phyloP scores from a whole-genome alignment of 495 filamentous ascomycete species.

The Neurospora tetraspora region DNA sequence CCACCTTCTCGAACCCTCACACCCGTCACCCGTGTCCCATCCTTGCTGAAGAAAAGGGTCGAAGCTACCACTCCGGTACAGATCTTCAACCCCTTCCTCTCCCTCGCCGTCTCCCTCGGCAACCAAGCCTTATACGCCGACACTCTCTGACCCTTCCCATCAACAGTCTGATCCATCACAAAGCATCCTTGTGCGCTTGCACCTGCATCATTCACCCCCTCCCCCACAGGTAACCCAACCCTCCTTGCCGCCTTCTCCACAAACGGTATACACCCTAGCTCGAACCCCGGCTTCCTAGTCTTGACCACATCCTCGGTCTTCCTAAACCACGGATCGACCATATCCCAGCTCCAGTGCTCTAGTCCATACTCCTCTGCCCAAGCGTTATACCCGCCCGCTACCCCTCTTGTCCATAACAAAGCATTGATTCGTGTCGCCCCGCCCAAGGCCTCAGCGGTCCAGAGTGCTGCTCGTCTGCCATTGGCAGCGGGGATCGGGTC shows the following conservation, averaged over 20 bases:
- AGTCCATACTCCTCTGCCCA: slow-evolving; percentile 17
- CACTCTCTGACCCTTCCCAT: slow-evolving; percentile 7
- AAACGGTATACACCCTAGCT: slow-evolving; percentile 4
- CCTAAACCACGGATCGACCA: slow-evolving; percentile 20
- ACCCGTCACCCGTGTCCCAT: slow-evolving; percentile 2
- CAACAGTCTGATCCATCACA: slow-evolving; percentile 14
- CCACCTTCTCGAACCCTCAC: slow-evolving; percentile 5
- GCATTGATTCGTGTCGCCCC: slow-evolving; percentile 20
- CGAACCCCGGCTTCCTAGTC: background rate
- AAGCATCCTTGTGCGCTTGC: slow-evolving; percentile 14
- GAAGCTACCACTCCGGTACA: slow-evolving; percentile 17
- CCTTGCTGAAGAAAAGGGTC: slow-evolving; percentile 7
- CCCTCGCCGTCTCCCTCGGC: background rate
- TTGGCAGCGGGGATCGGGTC: slow-evolving; percentile 11
- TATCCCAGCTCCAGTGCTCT: slow-evolving; percentile 17
- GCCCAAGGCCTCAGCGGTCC: slow-evolving; percentile 17
- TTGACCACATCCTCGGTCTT: slow-evolving; percentile 13
- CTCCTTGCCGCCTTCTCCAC: slow-evolving; percentile 5
- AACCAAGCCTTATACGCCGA: slow-evolving; percentile 16
- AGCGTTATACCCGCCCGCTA: slow-evolving; percentile 13
- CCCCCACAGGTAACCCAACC: slow-evolving; percentile 8
- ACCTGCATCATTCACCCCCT: slow-evolving; percentile 9
- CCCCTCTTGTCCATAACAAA: slow-evolving; percentile 17
- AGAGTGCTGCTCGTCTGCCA: slow-evolving; percentile 8
- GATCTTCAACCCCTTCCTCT: slow-evolving; percentile 8